These are phyloP conservation scores for Podospora pseudopauciseta DNA, from an alignment of 495 filamentous ascomycete species.

Conservation along the genomic window DNA sequence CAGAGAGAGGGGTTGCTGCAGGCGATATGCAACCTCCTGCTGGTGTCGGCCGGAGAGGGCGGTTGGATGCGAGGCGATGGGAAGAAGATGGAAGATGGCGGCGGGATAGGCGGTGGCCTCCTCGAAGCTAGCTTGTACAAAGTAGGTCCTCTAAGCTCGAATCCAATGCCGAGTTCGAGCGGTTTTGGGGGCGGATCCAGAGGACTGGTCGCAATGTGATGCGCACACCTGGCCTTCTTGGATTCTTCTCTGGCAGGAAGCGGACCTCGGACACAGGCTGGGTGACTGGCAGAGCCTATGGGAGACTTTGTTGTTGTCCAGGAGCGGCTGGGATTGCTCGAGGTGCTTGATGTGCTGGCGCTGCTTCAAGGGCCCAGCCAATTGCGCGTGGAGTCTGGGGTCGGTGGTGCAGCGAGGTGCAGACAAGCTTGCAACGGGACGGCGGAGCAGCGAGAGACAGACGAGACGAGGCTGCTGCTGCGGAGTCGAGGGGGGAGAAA, in stretches of 20 bases:
- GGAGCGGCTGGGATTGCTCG: conserved; percentile 30
- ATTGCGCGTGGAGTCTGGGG: conserved; percentile 33
- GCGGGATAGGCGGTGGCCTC: conserved; percentile 1
- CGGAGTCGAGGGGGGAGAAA: neutral
- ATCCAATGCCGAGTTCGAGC: neutral
- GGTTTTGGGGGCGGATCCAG: neutral
- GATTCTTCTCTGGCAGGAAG: neutral
- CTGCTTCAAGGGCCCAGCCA: conserved; percentile 34
- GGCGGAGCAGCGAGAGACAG: neutral
- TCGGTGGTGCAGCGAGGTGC: conserved; percentile 36
- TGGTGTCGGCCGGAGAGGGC: neutral
- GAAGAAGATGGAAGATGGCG: neutral
- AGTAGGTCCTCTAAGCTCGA: neutral
- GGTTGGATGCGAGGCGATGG: neutral
- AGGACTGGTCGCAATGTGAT: neutral
- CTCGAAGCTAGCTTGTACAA: neutral
- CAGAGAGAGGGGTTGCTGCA: neutral
- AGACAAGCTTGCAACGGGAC: conserved; percentile 27
- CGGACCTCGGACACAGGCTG: neutral
- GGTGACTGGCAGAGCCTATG: conserved; percentile 32
- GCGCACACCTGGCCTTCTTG: conserved; percentile 2
- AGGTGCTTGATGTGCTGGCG: conserved; percentile 38
- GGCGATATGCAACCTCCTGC: neutral
- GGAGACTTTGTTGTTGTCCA: conserved; percentile 40
- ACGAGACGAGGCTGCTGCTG: conserved; percentile 13